Conservation (phyloP, 73 alveolate genomes). For the Diophrys appendiculata region DNA sequence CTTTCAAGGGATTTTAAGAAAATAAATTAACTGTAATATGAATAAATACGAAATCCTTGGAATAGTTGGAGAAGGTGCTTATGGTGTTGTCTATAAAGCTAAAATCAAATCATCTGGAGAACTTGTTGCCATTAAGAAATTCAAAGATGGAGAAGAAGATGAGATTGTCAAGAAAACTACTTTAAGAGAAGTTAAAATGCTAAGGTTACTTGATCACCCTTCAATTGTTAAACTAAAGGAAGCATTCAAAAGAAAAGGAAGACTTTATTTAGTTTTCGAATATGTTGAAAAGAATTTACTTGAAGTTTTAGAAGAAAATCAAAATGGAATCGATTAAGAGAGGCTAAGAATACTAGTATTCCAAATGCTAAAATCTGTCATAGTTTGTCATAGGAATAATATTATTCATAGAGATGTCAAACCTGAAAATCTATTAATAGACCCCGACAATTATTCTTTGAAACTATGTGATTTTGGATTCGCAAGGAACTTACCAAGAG, state of each 20-base stretch:
- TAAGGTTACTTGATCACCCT: conserved; percentile 82
- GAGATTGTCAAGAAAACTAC: conserved; percentile 90
- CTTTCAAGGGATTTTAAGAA: too few relatives aligned
- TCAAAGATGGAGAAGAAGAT: conserved; percentile 93
- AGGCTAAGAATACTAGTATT: conserved; percentile 41
- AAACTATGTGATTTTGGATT: conserved; percentile 90
- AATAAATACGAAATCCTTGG: conserved; percentile 78
- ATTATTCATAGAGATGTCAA: conserved; percentile 82
- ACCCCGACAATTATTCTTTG: conserved; percentile 44
- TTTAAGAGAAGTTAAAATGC: conserved; percentile 91
- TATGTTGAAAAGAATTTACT: conserved; percentile 93
- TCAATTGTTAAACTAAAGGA: conserved; percentile 93
- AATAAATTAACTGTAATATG: conserved; percentile 43
- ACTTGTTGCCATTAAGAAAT: conserved; percentile 93
- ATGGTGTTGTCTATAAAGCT: conserved; percentile 85
- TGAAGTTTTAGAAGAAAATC: conserved; percentile 90
- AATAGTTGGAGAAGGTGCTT: conserved; percentile 84
- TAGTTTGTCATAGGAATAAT: conserved; percentile 57
- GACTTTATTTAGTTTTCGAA: conserved; percentile 93
- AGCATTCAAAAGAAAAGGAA: conserved; percentile 93
- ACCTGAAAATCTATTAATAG: conserved; percentile 78
- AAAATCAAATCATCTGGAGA: conserved; percentile 71
- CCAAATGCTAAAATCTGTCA: conserved; percentile 63
- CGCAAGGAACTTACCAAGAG: conserved; percentile 64
- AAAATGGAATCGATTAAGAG: conserved; percentile 85